Percentiles rank a stretch among this genome's conserved stretches.
Conservation (phyloP, 2,329 filamentous ascomycete species). For the Aspergillus niger region DNA sequence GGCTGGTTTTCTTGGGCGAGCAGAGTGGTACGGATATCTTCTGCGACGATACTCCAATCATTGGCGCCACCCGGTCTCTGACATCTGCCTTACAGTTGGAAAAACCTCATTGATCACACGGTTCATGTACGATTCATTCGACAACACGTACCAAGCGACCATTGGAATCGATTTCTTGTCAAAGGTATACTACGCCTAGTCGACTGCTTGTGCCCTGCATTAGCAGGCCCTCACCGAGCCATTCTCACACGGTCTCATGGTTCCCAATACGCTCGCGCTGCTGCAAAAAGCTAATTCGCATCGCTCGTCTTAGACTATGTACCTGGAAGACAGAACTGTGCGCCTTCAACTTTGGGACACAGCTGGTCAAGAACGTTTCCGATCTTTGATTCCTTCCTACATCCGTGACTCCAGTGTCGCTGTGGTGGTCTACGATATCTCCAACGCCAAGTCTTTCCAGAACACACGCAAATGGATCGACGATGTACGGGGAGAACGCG, state of each 20-base stretch:
- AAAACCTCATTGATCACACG: constrained; percentile 98
- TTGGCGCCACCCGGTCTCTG: constrained; percentile 16
- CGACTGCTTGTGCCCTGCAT: neutral
- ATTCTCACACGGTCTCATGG: neutral
- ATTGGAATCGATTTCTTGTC: constrained; percentile 99
- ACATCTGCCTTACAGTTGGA: constrained; percentile 65
- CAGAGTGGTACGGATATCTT: constrained; percentile 75
- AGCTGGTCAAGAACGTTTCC: constrained; percentile 94
- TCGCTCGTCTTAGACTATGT: constrained; percentile 75
- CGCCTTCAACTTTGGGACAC: constrained; percentile 98
- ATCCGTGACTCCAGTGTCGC: constrained; percentile 98
- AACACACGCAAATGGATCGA: constrained; percentile 99
- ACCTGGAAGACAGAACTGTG: constrained; percentile 96
- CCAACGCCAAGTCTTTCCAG: constrained; percentile 94
- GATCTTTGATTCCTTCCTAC: constrained; percentile 95
- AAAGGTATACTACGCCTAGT: constrained; percentile 63
- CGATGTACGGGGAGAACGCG: constrained; percentile 92
- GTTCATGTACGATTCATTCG: constrained; percentile 99
- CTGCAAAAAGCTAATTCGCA: constrained; percentile 13
- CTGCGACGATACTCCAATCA: constrained; percentile 5
- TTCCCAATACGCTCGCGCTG: neutral
- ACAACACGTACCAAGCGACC: constrained; percentile 99
- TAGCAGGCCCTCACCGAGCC: neutral
- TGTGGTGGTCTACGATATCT: constrained; percentile 98
- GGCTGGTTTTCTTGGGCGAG: constrained; percentile 95